phyloP scores from a whole-genome alignment of 768 basidiomycete genomes.

The Dictyophora rubrovolvata region DNA sequence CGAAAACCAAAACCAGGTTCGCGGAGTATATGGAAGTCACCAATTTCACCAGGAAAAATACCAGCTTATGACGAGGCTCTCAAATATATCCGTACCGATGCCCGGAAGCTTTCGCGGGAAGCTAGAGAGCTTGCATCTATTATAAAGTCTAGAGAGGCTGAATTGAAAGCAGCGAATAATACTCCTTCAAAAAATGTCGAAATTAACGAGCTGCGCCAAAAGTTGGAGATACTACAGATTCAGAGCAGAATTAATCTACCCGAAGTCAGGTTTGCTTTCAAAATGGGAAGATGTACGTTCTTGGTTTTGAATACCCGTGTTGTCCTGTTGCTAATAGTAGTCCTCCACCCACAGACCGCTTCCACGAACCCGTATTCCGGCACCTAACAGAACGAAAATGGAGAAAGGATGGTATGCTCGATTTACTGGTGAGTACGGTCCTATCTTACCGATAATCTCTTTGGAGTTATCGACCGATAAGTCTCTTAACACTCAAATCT shows the following conservation, averaged over 20 bases:
- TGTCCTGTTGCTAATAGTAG: background rate
- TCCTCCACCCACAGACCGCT: slow-evolving; percentile 14
- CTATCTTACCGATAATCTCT: background rate
- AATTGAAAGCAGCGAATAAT: background rate
- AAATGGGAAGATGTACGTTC: slow-evolving; percentile 65
- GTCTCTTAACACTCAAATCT: background rate
- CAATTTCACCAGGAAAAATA: slow-evolving; percentile 49
- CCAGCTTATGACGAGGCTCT: slow-evolving; percentile 84
- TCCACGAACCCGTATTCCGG: slow-evolving; percentile 53
- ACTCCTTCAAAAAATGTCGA: background rate
- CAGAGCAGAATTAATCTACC: slow-evolving; percentile 83
- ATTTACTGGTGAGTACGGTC: slow-evolving; percentile 55
- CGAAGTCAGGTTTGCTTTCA: slow-evolving; percentile 64
- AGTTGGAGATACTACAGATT: slow-evolving; percentile 54
- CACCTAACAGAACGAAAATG: slow-evolving; percentile 76
- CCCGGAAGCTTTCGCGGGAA: slow-evolving; percentile 29
- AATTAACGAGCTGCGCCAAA: slow-evolving; percentile 30
- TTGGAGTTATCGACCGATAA: background rate
- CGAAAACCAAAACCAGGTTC: background rate
- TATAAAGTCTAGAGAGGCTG: background rate
- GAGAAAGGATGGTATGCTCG: slow-evolving; percentile 75
- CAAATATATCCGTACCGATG: slow-evolving; percentile 55
- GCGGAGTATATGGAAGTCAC: slow-evolving; percentile 44
- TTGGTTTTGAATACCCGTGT: background rate
- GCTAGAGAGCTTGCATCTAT: background rate